Evolutionary conservation across 163 green algal genomes (phyloP), one percentile per base, ranked within the genome.

Genomic region (Scenedesmus sp.): DNA sequence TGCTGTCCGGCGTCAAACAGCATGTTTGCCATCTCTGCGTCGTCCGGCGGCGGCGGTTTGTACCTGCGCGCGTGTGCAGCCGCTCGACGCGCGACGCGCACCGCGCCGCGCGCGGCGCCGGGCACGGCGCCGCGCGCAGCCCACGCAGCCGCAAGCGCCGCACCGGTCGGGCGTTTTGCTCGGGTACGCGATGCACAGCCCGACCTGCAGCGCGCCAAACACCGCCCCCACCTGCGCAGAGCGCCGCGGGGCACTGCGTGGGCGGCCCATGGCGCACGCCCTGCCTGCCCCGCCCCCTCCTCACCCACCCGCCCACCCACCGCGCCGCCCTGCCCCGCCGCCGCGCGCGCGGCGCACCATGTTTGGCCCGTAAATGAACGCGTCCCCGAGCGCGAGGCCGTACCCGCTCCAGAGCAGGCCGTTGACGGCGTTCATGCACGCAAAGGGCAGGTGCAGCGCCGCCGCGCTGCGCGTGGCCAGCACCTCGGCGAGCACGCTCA

Each of bases 121-220:
- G 15, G 26, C 26, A 0, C n/a, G 3, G 13, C 31, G 17, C 31
- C 10, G 1, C 36, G 0, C 24, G 58, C 58, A 44, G 31, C 17
- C 14, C 26, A n/a, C 2, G 28, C 26, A 18, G 7, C 9, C 18
- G 17, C 29, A 11, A 22, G 28, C 29, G 36, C 5, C 67, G 33
- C 58, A 76, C 67, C 51, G 64, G 13, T 76, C 67, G 39, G 17
- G 10, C 14, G 53, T 20, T 67, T 67, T 77, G 36, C 69, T 69
- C 4, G 62, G 72, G 34, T 69, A 85, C 4, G 78, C 15, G 22
- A 82, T 44, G 45, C 80, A 85, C 13, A 85, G 58, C 29, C 57
- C 34, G 3, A 85, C 64, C 57, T 82, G 73, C 57, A 82, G 28
- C 4, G 45, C 39, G 4, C 80, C 80, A 63, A 85, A 75, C 20